Evolutionary conservation across 805 yeast species (phyloP).

Genomic region (Yarrowia alimentaria): DNA sequence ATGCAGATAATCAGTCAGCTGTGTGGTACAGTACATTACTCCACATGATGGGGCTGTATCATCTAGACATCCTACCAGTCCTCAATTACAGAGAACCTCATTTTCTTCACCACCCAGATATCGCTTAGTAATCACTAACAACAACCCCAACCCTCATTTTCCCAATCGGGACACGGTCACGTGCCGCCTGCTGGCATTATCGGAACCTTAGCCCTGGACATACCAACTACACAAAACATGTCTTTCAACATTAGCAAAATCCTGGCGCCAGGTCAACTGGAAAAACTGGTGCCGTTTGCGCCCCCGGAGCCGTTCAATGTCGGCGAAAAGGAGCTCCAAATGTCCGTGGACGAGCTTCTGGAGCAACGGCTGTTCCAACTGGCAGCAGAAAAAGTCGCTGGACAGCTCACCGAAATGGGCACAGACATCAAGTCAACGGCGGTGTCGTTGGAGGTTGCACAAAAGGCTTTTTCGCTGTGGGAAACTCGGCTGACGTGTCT

Average conservation of each 20-base stretch:
- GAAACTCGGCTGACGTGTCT: slow-evolving; percentile 35
- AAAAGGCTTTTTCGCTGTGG: slow-evolving; percentile 37
- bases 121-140: background rate
- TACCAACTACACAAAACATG: background rate
- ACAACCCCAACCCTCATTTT: too few species aligned
- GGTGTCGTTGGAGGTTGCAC: slow-evolving; percentile 19
- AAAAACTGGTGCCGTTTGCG: slow-evolving; percentile 12
- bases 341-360: slow-evolving; percentile 30
- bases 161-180: too few species aligned
- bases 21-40: too few species aligned
- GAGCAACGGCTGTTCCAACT: slow-evolving; percentile 33
- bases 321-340: background rate
- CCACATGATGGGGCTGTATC: too few species aligned
- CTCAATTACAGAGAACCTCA: too few species aligned
- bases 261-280: slow-evolving; percentile 13
- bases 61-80: too few species aligned
- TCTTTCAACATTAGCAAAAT: slow-evolving; percentile 19
- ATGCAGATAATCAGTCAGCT: too few species aligned
- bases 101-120: too few species aligned
- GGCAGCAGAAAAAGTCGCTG: slow-evolving; percentile 35
- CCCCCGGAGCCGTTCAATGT: slow-evolving; percentile 16
- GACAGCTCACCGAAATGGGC: slow-evolving; percentile 30
- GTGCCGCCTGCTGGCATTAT: too few species aligned
- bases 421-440: slow-evolving; percentile 18
- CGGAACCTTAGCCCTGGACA: background rate